Evolutionary conservation across 768 basidiomycete genomes (phyloP).

Genomic region (Naematelia encephala): DNA sequence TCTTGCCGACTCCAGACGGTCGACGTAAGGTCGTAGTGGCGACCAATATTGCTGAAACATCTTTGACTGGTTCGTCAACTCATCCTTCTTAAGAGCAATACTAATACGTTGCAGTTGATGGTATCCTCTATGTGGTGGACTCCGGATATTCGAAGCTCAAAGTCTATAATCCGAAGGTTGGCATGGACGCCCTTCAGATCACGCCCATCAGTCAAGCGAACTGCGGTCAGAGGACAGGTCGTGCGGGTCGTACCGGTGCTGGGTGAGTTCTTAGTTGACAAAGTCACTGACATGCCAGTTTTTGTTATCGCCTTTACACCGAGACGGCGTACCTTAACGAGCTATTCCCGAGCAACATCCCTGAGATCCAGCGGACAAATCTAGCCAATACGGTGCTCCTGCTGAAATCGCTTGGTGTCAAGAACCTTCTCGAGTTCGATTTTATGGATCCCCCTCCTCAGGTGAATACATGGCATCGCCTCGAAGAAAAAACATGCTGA

Average conservation of each 20-base stretch:
- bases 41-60: slow-evolving; percentile 98
- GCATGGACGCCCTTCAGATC: slow-evolving; percentile 98
- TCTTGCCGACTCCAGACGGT: slow-evolving; percentile 88
- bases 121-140: slow-evolving; percentile 95
- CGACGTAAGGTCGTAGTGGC: slow-evolving; percentile 96
- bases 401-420: slow-evolving; percentile 92
- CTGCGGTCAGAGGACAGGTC: slow-evolving; percentile 90
- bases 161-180: slow-evolving; percentile 98
- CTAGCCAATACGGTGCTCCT: slow-evolving; percentile 92
- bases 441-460: slow-evolving; percentile 99
- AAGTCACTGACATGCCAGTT: slow-evolving; percentile 55
- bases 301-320: slow-evolving; percentile 94
- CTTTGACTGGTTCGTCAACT: slow-evolving; percentile 70
- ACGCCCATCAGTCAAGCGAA: slow-evolving; percentile 99
- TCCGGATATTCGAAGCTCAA: slow-evolving; percentile 96
- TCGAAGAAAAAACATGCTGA: too few relatives aligned
- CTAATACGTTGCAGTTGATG: slow-evolving; percentile 66
- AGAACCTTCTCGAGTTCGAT: slow-evolving; percentile 95
- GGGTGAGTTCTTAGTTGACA: slow-evolving; percentile 64
- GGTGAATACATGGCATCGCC: slow-evolving; percentile 58
- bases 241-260: slow-evolving; percentile 92
- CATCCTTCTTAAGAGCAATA: slow-evolving; percentile 1
- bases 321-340: slow-evolving; percentile 97
- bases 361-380: slow-evolving; percentile 97
- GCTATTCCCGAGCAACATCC: slow-evolving; percentile 90